phyloP scores from a whole-genome alignment of 1,284 basidiomycete species.

The Phellinidium pouzarii region DNA sequence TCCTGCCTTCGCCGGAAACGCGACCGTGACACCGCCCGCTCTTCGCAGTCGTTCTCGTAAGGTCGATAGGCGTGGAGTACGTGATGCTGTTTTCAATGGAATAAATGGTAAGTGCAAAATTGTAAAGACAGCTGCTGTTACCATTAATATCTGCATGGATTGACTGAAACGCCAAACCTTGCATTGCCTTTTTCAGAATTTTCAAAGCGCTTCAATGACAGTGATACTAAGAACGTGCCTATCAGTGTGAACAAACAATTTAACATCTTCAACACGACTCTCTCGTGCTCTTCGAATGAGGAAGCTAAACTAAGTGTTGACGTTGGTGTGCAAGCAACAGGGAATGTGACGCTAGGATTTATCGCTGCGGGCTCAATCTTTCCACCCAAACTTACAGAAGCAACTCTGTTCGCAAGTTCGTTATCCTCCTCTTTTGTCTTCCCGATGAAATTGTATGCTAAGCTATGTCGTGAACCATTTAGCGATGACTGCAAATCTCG shows the following conservation, averaged over 20 bases:
- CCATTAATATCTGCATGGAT: background rate
- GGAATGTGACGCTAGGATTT: constrained; percentile 34
- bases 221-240: constrained; percentile 12
- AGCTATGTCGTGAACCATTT: background rate
- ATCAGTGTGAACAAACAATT: constrained; percentile 31
- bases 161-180: background rate
- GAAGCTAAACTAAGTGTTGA: constrained; percentile 25
- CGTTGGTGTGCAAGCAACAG: constrained; percentile 35
- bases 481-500: constrained; percentile 25
- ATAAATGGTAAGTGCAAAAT: background rate
- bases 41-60: background rate
- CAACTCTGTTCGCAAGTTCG: constrained; percentile 28
- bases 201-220: background rate
- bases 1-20: background rate
- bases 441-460: background rate
- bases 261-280: constrained; percentile 35
- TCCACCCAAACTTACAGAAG: constrained; percentile 32
- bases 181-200: background rate
- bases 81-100: background rate
- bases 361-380: constrained; percentile 36
- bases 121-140: too few species aligned
- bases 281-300: constrained; percentile 33
- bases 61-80: background rate
- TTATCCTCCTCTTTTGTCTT: background rate
- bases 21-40: too few species aligned